Conservation (phyloP, 805 yeast species). For the Pichia gijzeniarum region DNA sequence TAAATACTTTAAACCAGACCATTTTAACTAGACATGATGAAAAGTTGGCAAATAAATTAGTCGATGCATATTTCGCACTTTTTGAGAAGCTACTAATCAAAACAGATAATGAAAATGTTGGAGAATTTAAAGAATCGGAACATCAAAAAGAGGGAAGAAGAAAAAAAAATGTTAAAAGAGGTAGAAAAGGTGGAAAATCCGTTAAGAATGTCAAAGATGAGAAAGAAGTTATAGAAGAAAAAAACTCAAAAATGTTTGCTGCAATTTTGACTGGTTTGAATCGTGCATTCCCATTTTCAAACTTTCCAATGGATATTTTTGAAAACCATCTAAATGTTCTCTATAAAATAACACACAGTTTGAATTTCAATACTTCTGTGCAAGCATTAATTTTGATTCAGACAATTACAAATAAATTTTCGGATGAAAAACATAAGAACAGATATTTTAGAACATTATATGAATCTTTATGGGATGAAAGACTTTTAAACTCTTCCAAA, state of each 20-base stretch:
- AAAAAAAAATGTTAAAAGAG: constrained; percentile 72
- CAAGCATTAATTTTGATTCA: constrained; percentile 85
- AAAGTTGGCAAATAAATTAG: constrained; percentile 74
- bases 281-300: constrained; percentile 91
- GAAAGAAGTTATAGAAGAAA: constrained; percentile 65
- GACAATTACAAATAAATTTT: constrained; percentile 63
- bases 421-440: constrained; percentile 32
- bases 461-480: constrained; percentile 79
- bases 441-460: constrained; percentile 84
- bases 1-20: constrained; percentile 87
- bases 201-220: constrained; percentile 61
- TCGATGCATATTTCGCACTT: constrained; percentile 77
- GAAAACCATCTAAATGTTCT: constrained; percentile 75
- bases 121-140: constrained; percentile 34
- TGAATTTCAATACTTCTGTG: constrained; percentile 88
- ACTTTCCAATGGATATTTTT: constrained; percentile 62
- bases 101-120: constrained; percentile 44
- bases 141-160: constrained; percentile 55
- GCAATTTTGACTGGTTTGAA: constrained; percentile 92
- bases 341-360: constrained; percentile 85
- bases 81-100: constrained; percentile 78
- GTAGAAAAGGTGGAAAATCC: constrained; percentile 84
- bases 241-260: constrained; percentile 75
- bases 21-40: constrained; percentile 73
- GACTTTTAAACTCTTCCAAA: constrained; percentile 81